Percentiles rank a stretch among this genome's conserved stretches.
phyloP scores from a whole-genome alignment of 768 basidiomycete genomes.

The Termitomyces sp. region DNA sequence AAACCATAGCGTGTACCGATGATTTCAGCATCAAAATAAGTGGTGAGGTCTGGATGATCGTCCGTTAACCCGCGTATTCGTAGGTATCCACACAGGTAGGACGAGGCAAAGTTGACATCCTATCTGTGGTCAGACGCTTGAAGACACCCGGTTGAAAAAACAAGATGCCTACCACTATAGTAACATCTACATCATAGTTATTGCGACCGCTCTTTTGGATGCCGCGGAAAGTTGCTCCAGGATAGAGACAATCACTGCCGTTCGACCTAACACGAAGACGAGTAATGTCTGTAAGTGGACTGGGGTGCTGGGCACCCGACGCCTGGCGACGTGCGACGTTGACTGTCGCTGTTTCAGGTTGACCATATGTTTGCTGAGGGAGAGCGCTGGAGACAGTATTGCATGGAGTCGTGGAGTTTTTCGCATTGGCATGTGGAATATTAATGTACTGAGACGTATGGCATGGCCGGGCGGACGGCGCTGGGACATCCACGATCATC shows the following conservation, averaged over 20 bases:
- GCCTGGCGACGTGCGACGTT: slow-evolving; percentile 15
- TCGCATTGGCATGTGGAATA: slow-evolving; percentile 16
- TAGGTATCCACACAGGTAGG: slow-evolving; percentile 87
- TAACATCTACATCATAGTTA: slow-evolving; percentile 91
- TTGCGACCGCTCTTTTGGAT: slow-evolving; percentile 93
- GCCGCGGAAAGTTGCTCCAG: slow-evolving; percentile 84
- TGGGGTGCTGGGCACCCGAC: slow-evolving; percentile 20
- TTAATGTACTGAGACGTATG: slow-evolving; percentile 13
- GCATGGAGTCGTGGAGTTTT: slow-evolving; percentile 20
- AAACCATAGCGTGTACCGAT: slow-evolving; percentile 91
- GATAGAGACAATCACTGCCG: slow-evolving; percentile 75
- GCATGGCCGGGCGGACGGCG: slow-evolving; percentile 9
- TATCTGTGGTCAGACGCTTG: slow-evolving; percentile 7
- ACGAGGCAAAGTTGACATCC: slow-evolving; percentile 87
- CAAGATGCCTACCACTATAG: slow-evolving; percentile 69
- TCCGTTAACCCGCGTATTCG: slow-evolving; percentile 90
- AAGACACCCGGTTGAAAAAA: slow-evolving; percentile 5
- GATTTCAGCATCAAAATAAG: slow-evolving; percentile 95
- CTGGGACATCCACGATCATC: slow-evolving; percentile 24
- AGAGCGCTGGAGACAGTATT: slow-evolving; percentile 11
- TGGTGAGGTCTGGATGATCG: slow-evolving; percentile 93
- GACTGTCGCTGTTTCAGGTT: slow-evolving; percentile 13
- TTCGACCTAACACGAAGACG: slow-evolving; percentile 67
- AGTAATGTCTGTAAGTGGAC: slow-evolving; percentile 71
- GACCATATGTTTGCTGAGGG: neutral